Base-by-base conservation (phyloP, 768 basidiomycete species). In the Phaffia australis region DNA sequence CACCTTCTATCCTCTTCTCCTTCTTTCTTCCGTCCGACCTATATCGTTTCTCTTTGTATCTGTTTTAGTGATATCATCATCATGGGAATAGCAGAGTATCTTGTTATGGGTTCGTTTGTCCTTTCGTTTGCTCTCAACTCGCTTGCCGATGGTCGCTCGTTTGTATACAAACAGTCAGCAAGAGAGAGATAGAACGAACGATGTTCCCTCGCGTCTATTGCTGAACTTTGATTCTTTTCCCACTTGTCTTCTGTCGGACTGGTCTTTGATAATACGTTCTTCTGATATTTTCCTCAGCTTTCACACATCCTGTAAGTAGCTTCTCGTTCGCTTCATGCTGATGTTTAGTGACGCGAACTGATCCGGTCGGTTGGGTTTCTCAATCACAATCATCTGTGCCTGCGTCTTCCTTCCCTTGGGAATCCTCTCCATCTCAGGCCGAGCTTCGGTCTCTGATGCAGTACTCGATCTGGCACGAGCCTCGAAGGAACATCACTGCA, bases 381-480 rank as follows among this genome's bases (percentile, higher is more conserved):
- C 7, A 11, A 47, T 3, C 29, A 3, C 46, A 3, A 27, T 16
- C 16, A 16, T 27, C 18, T 27, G 52, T 54, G n/a, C 16, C 52
- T 16, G 18, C 52, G 18, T 54, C 21, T 27, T 4, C 1, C 46
- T 1, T 29, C 55, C 25, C 19, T 46, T 32, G 19, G 6, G 7
- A 29, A 64, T n/a, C 42, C 30, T 60, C 19, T 42, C 25, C 52
- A 56, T 32, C 58, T 32, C 59, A 77, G 18, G 73, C 81, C 68
- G 94, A 99, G 75, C 87, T 93, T 75, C 84, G 84, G 70, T 85
- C 83, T 35, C 81, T 97, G 46, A 71, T 93, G 29, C 87, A 91
- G 73, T 97, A 86, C 80, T 83, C 83, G 71, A 71, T 95, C 46
- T 92, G 85, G 78, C 83, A 90, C 76, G 85, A 90, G 68, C 80